Conservation (phyloP, 257 asterid genomes). For the Penstemon newberryi region DNA sequence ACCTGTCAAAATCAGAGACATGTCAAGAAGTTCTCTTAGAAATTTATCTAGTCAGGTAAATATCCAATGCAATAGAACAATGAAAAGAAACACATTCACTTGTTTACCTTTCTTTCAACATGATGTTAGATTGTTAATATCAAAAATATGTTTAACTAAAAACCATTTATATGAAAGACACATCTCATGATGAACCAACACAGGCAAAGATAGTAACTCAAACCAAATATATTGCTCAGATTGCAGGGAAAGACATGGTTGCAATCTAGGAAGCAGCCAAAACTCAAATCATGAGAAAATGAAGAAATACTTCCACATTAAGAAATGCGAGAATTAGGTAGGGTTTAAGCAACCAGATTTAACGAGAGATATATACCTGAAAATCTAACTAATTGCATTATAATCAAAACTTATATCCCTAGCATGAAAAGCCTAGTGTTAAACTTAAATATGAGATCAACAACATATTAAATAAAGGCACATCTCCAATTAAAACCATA, state of each 20-base stretch:
- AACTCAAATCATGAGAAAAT: constrained; percentile 20
- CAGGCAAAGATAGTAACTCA: constrained; percentile 9
- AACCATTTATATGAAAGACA: background rate
- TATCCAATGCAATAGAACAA: constrained; percentile 1
- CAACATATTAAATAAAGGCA: constrained; percentile 18
- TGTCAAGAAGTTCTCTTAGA: constrained; percentile 16
- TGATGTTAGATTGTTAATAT: constrained; percentile 1
- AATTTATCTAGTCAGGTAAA: constrained; percentile 18
- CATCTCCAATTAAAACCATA: constrained; percentile 18
- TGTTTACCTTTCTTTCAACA: constrained; percentile 20
- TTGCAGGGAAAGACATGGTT: constrained; percentile 9
- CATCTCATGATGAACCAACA: constrained; percentile 4
- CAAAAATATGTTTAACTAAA: background rate
- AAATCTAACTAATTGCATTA: background rate
- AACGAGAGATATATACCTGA: constrained; percentile 5
- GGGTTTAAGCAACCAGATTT: constrained; percentile 21
- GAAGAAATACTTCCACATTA: constrained; percentile 13
- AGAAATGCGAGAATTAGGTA: constrained; percentile 7
- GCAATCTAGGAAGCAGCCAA: background rate
- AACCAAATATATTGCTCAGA: background rate
- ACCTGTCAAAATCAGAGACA: constrained; percentile 48
- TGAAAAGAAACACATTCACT: constrained; percentile 7
- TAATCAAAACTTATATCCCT: constrained; percentile 5
- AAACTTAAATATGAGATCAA: constrained; percentile 9
- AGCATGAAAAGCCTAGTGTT: constrained; percentile 11